Evolutionary conservation across 2,329 filamentous ascomycete species (phyloP), one percentile per base, ranked within the genome.

Genomic region (Plectosphaerella sp.): DNA sequence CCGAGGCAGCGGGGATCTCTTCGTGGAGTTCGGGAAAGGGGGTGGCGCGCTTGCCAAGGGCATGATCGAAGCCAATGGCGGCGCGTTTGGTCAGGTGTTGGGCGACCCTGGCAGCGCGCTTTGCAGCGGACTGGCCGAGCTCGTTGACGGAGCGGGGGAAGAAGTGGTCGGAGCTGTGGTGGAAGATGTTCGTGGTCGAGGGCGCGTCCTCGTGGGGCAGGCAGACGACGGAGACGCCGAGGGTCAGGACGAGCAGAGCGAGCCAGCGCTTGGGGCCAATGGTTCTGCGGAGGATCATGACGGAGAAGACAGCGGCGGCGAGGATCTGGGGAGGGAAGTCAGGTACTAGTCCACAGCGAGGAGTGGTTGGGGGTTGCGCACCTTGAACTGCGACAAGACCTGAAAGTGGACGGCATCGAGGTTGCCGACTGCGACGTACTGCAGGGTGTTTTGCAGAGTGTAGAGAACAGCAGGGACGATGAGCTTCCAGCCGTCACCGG

Each of bases 331-430:
- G 4, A n/a, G 43, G 20, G 37, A 15, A 28, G 43, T 28, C 37
- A 22, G 48, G 33, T 24, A 20, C 14, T 3, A 37, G 35, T 37
- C 35, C 11, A 16, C 10, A n/a, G 37, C 10, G 8, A 15, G 15
- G 7, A 15, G 37, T 16, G 22, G 18, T 36, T 22, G 12, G 14
- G n/a, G 15, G 8, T 24, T 15, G 54, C 68, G n/a, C 62, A 82
- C 81, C 76, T 97, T 97, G 53, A 97, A 77, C 71, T 99, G 93
- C 67, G 94, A 96, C 24, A 94, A 83, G 54, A 96, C 86, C 69
- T 97, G 92, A 65, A 97, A 97, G 50, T 93, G 91, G 5, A 94
- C 91, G 0, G 93, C 89, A 62, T 96, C 91, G 61, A 97, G 70
- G 60, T 97, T 97, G 55, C 89, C 91, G 11, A 97, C 84, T 2